phyloP scores from a whole-genome alignment of 2,329 filamentous ascomycete species.

The Sarocladium strictum region DNA sequence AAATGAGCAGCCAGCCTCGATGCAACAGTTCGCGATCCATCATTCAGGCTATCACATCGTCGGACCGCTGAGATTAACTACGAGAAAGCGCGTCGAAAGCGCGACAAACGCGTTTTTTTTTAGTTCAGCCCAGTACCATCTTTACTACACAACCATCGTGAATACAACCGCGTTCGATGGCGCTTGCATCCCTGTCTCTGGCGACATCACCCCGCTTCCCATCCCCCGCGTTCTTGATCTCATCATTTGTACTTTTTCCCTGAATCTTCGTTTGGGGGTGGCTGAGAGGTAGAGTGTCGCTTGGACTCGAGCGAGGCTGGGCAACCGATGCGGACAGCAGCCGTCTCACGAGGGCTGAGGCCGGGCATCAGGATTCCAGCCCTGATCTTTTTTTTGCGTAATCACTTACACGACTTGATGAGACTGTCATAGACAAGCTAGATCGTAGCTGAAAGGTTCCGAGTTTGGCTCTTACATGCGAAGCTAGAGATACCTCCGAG shows the following conservation, averaged over 20 bases:
- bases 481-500: too few relatives aligned
- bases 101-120: background rate
- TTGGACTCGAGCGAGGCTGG: too few relatives aligned
- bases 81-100: background rate
- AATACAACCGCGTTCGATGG: background rate
- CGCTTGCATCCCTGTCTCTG: background rate
- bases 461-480: too few relatives aligned
- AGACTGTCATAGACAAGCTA: too few relatives aligned
- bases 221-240: background rate
- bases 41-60: background rate
- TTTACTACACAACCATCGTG: background rate
- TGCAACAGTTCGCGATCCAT: background rate
- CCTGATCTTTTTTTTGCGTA: too few relatives aligned
- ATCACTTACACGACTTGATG: too few relatives aligned
- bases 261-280: background rate
- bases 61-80: background rate
- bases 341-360: too few relatives aligned
- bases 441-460: too few relatives aligned
- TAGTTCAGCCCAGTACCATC: background rate
- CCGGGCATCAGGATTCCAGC: too few relatives aligned
- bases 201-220: conserved; percentile 1
- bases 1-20: background rate
- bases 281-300: too few relatives aligned
- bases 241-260: background rate
- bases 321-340: too few relatives aligned